These are phyloP conservation scores for Sordariomycetes sp. DNA, from an alignment of 2,329 filamentous ascomycete species.

Conservation along the genomic window DNA sequence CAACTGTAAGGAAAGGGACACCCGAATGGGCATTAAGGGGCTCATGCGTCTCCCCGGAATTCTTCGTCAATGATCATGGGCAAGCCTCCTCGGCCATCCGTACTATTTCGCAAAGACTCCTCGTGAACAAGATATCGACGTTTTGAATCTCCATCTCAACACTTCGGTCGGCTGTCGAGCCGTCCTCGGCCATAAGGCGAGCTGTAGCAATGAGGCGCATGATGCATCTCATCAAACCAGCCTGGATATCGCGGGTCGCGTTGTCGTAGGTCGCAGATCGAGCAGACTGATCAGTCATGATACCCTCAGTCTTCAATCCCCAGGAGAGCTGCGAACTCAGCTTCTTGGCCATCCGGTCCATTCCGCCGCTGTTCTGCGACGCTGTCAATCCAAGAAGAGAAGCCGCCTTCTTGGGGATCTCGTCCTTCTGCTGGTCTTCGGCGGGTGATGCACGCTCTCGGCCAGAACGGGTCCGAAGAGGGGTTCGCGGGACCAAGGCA, in stretches of 20 bases:
- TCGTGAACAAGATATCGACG: conserved; percentile 26
- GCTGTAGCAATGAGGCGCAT: conserved; percentile 40
- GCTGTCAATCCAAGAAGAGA: conserved; percentile 36
- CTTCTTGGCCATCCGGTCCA: conserved; percentile 14
- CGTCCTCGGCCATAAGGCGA: conserved; percentile 21
- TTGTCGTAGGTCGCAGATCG: conserved; percentile 18
- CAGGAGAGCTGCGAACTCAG: conserved; percentile 15
- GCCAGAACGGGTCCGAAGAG: not conserved
- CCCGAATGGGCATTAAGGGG: too few species aligned
- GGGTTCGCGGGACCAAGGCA: conserved; percentile 16
- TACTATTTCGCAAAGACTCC: conserved; percentile 33
- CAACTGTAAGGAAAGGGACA: too few species aligned
- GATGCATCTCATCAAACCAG: conserved; percentile 41
- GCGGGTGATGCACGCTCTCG: not conserved
- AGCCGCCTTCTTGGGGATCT: conserved; percentile 41
- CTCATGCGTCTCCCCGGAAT: too few species aligned
- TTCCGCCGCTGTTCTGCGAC: conserved; percentile 5
- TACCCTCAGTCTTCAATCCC: conserved; percentile 15
- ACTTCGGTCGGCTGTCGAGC: conserved; percentile 16
- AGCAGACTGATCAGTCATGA: conserved; percentile 8
- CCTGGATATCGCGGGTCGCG: conserved; percentile 34
- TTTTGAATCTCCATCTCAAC: conserved; percentile 19
- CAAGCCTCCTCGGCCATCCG: conserved; percentile 24
- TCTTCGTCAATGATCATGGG: too few species aligned
- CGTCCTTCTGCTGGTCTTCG: conserved; percentile 2